Base-by-base conservation (phyloP, 2,329 filamentous ascomycete species). In the Didymella keratinophila region DNA sequence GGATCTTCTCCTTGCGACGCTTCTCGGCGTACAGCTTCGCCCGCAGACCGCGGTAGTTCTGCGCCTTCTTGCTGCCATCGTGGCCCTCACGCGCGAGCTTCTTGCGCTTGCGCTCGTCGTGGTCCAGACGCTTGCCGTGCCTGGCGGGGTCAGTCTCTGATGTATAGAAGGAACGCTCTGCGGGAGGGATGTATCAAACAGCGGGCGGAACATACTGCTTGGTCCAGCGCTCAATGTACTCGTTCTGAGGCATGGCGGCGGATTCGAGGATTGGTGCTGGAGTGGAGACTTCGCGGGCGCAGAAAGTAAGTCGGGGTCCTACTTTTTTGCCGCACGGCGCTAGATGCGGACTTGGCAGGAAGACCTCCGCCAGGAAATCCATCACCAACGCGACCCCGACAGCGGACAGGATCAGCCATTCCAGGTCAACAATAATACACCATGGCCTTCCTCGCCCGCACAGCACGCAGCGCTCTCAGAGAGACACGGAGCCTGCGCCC, bases 11-110 rank as follows among this genome's bases (percentile, higher is more conserved):
- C 78, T 93, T 90, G 82, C 93, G 91, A 25, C 95, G 87, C 84
- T 93, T 92, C 86, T 98, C 89, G 78, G 94, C 90, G 82, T 95
- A 89, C 72, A 96, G 83, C 84, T 99, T 99, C 69, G 95, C 95
- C 63, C 92, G 86, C 70, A 98, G 87, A 65, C 95, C 95, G 62
- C 91, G 89, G 73, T 97, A 85, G 78, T 95, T 97, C 83, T 98
- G 94, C 23, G 95, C 93, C 81, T 97, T 89, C 75, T 95, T 86
- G 49, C 91, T 95, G 56, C 87, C 87, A 80, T 93, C 89, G 84
- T 99, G 94, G 60, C 87, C 89, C 82, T 96, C 92, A 81, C 95
- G 89, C 60, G 95, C 95, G 63, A 87, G 82, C 70, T 89, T 87
- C 85, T 99, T 99, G 72, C 95, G 91, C 59, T 83, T 82, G 67